Percentiles rank a stretch among this genome's conserved stretches.
phyloP scores from a whole-genome alignment of 495 filamentous ascomycete genomes.

The Penicillium samsonianum region DNA sequence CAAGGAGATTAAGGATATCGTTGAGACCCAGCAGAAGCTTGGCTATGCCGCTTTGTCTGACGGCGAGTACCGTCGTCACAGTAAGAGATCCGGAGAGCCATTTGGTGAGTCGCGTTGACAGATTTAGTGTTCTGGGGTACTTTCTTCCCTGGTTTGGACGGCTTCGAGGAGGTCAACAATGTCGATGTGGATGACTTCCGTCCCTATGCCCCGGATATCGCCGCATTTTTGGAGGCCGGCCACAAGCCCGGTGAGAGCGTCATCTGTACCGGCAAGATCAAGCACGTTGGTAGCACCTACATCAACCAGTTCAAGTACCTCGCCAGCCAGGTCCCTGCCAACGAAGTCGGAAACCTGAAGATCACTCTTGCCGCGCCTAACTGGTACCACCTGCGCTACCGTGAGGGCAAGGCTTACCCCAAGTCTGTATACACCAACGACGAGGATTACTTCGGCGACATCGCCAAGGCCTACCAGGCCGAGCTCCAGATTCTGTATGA shows the following conservation, averaged over 20 bases:
- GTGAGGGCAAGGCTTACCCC: constrained; percentile 67
- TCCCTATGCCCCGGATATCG: constrained; percentile 76
- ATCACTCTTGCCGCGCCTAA: constrained; percentile 72
- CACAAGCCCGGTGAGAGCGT: constrained; percentile 75
- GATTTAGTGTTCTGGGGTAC: constrained; percentile 65
- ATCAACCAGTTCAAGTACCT: constrained; percentile 69
- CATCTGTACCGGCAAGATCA: constrained; percentile 71
- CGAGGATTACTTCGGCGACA: constrained; percentile 72
- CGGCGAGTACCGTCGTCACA: constrained; percentile 74
- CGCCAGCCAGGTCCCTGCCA: constrained; percentile 58
- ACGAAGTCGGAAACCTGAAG: constrained; percentile 65
- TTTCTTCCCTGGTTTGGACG: constrained; percentile 75
- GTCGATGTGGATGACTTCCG: constrained; percentile 65
- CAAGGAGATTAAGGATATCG: constrained; percentile 64
- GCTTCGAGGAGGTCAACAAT: constrained; percentile 63
- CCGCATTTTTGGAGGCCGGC: constrained; percentile 68
- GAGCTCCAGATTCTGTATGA: constrained; percentile 69
- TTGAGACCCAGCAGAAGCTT: constrained; percentile 64
- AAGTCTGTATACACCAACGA: constrained; percentile 64
- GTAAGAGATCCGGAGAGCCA: constrained; percentile 32
- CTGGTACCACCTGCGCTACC: constrained; percentile 75
- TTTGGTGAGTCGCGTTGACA: background rate
- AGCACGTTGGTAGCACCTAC: constrained; percentile 62
- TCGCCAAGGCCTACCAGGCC: constrained; percentile 69
- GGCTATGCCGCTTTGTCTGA: constrained; percentile 70